Conservation (phyloP, 495 filamentous ascomycete genomes). For the Talaromyces liani region DNA sequence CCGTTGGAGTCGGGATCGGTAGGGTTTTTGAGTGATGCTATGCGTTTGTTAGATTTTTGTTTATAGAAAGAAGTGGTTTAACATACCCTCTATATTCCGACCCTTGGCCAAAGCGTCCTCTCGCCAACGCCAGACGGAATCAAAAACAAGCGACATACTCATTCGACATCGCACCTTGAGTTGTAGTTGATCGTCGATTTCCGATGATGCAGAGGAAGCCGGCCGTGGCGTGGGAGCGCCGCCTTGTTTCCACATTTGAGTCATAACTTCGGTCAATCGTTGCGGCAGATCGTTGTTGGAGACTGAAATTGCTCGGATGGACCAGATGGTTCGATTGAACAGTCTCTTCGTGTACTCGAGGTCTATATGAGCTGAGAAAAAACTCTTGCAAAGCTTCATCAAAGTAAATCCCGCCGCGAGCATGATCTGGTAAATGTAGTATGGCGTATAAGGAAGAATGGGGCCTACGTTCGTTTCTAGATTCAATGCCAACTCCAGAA, state of each 20-base stretch:
- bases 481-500: conserved; percentile 65
- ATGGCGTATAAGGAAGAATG: conserved; percentile 65
- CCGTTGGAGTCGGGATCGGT: conserved; percentile 75
- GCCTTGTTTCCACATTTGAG: conserved; percentile 82
- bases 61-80: background rate
- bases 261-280: conserved; percentile 80
- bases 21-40: conserved; percentile 73
- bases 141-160: conserved; percentile 89
- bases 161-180: conserved; percentile 83
- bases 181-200: conserved; percentile 64
- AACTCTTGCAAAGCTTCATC: conserved; percentile 78
- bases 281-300: conserved; percentile 78
- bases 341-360: conserved; percentile 64
- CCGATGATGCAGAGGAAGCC: conserved; percentile 19
- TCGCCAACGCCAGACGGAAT: conserved; percentile 90
- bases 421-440: conserved; percentile 90
- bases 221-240: conserved; percentile 34
- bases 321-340: conserved; percentile 69
- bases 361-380: conserved; percentile 64
- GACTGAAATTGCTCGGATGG: conserved; percentile 71
- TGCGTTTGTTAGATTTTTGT: background rate
- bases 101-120: conserved; percentile 77
- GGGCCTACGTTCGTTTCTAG: conserved; percentile 41
- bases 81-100: conserved; percentile 70
- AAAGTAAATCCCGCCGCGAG: conserved; percentile 80